Evolutionary conservation across 1,139 yeast genomes (phyloP), one percentile per base, ranked within the genome.

Genomic region (Cylindricascospora bacillispora): DNA sequence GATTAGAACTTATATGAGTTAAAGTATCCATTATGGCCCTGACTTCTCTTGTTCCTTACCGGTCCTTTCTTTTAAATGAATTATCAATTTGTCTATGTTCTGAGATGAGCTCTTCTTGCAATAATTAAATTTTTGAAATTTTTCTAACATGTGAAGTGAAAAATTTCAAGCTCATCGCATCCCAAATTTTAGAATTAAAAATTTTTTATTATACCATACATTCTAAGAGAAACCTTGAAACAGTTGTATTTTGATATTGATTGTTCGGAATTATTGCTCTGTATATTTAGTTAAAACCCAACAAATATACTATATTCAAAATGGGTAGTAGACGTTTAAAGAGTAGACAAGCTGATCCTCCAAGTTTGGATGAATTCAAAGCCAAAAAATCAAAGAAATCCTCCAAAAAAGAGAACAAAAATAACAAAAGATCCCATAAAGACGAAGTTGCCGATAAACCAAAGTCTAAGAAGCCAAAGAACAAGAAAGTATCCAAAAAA

Each of bases 291-390:
- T n/a, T n/a, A n/a, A n/a, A 18, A 18, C 21, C 21, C 21, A 18
- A 18, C 21, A 18, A 18, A 10, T 10, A 10, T 18, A 18, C 10
- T 10, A 18, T 7, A 18, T n/a, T 10, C 15, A 9, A 35, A 35
- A 83, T 83, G 95, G 95, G 95, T 55, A 56, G 57, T 39, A 78
- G 94, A 71, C 77, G 82, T 65, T 80, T 83, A 36, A 81, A 77
- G 62, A 78, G 80, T 52, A 85, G 81, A 65, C 95, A 85, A 61
- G 86, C 82, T 20, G 80, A 70, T 36, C 95, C 95, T 43, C 95
- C 95, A 25, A 52, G 81, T 9, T 64, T 74, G 40, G 97, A 85
- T 26, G 94, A 85, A 49, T 76, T 85, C 52, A 73, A 74, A 41
- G 70, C 70, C 9, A 63, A 56, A 36, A 74, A 71, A 44, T 68